Evolutionary conservation across 2,329 filamentous ascomycete genomes (phyloP), one percentile per base, ranked within the genome.

Genomic region (Nemania sp.): DNA sequence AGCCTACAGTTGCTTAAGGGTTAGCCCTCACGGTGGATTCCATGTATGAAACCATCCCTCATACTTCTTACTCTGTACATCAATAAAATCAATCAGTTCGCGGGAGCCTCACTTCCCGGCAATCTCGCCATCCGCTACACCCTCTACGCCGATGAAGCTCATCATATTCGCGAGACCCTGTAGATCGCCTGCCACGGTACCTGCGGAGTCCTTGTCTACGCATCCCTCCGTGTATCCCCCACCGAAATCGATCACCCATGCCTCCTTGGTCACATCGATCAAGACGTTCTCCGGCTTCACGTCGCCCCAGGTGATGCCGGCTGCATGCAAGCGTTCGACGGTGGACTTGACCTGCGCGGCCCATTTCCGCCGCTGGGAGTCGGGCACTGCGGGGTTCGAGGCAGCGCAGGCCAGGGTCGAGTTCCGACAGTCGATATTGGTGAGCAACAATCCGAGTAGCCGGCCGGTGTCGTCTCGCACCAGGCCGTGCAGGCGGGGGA

Each of bases 231-330:
- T 78, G 27, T 76, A 77, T 29, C 75, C 69, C 20, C 76, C 77
- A 2, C 74, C 77, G 66, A 80, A 79, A 56, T 79, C 76, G 18
- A 73, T 72, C 1, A 78, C 58, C 74, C 77, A 78, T 0, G 75
- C 73, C 56, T 79, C 69, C 6, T 75, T 72, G 13, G 74, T 57
- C 18, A 56, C 47, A 38, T 77, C 75, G 22, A 80, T 74, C 13
- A 80, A 64, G n/a, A 78, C 63, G 55, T 80, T 79, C 13, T 73
- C 71, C 1, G 75, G 64, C 62, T 79, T 79, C 3, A 59, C 77
- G 68, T 78, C 77, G 10, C 77, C 77, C 76, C 76, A 79, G 35
- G 73, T 57, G 22, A 78, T 73, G 5, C 73, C 74, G 27, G 35
- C 26, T 15, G 27, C 47, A 15, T 66, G 63, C 22, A 57, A 45